Evolutionary conservation across 208 protist species (phyloP).

Genomic region (Leishmania gerbilli): DNA sequence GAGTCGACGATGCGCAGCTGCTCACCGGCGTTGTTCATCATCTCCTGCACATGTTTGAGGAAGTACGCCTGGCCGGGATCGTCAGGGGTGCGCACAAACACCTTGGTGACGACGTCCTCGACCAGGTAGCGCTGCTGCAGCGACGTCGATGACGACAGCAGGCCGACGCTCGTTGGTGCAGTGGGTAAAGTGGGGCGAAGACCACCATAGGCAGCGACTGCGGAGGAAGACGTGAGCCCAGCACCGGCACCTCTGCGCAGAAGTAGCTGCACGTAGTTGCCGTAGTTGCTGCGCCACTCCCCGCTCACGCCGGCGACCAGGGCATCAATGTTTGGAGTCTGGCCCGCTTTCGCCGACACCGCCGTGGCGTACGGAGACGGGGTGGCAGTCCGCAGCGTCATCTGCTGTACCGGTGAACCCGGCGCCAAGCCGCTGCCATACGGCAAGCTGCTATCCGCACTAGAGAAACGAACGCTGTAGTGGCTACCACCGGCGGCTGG

Average conservation of each 20-base stretch:
- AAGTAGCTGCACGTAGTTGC: slow-evolving; percentile 28
- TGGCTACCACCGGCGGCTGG: background rate
- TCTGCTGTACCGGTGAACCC: background rate
- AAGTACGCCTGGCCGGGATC: slow-evolving; percentile 44
- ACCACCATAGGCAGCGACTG: background rate
- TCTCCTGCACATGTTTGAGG: slow-evolving; percentile 35
- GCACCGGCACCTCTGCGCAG: slow-evolving; percentile 13
- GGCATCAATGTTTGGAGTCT: slow-evolving; percentile 10
- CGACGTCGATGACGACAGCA: background rate
- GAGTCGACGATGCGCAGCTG: slow-evolving; percentile 42
- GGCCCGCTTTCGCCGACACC: background rate
- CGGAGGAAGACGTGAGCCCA: background rate
- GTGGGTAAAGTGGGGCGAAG: background rate
- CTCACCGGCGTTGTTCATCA: slow-evolving; percentile 39
- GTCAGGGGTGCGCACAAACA: slow-evolving; percentile 60
- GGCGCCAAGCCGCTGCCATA: background rate
- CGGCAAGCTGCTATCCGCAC: background rate
- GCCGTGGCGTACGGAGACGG: background rate
- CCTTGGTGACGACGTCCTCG: slow-evolving; percentile 71
- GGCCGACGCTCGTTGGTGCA: background rate
- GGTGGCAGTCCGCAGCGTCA: background rate
- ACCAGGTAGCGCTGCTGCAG: slow-evolving; percentile 9
- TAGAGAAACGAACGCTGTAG: background rate
- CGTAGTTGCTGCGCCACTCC: slow-evolving; percentile 28
- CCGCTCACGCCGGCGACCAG: slow-evolving; percentile 22